Percentiles rank a stretch among this genome's conserved stretches.
Conservation (phyloP, 495 filamentous ascomycete species). For the Penicillium longicatenatum region DNA sequence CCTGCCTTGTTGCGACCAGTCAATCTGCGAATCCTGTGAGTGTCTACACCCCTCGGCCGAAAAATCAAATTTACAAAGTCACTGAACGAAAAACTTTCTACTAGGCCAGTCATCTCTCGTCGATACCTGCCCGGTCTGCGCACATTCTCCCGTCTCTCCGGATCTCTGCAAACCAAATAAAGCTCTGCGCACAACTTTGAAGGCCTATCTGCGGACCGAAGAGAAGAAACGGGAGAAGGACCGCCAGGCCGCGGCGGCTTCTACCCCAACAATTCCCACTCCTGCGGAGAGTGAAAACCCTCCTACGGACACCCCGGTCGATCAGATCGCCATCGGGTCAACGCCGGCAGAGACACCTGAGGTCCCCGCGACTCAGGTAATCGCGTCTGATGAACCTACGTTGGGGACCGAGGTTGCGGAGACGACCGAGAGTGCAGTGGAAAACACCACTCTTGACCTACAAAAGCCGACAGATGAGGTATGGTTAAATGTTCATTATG, state of each 20-base stretch:
- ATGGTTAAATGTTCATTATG: not conserved
- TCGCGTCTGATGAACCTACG: not conserved
- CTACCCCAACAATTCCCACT: conserved; percentile 24
- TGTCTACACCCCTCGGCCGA: conserved; percentile 1
- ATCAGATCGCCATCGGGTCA: not conserved
- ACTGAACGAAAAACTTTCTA: conserved; percentile 24
- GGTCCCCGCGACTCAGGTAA: conserved; percentile 5
- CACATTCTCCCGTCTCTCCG: conserved; percentile 79
- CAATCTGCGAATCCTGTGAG: conserved; percentile 90
- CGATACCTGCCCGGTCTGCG: conserved; percentile 87
- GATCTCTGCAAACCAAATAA: conserved; percentile 90
- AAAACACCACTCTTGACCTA: not conserved
- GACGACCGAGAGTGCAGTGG: conserved; percentile 1
- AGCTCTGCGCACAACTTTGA: conserved; percentile 81
- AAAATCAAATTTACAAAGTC: not conserved
- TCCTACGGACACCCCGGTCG: conserved; percentile 15
- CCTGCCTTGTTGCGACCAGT: conserved; percentile 92
- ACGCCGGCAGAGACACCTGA: conserved; percentile 1
- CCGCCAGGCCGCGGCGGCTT: conserved; percentile 42
- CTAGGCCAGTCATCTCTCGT: conserved; percentile 76
- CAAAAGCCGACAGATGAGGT: conserved; percentile 10
- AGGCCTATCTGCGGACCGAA: conserved; percentile 81
- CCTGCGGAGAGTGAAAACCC: conserved; percentile 25
- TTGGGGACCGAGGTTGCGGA: not conserved
- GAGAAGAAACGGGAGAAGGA: conserved; percentile 80